Evolutionary conservation across 2,329 filamentous ascomycete genomes (phyloP).

Genomic region (Fusarium pseudonygamai): DNA sequence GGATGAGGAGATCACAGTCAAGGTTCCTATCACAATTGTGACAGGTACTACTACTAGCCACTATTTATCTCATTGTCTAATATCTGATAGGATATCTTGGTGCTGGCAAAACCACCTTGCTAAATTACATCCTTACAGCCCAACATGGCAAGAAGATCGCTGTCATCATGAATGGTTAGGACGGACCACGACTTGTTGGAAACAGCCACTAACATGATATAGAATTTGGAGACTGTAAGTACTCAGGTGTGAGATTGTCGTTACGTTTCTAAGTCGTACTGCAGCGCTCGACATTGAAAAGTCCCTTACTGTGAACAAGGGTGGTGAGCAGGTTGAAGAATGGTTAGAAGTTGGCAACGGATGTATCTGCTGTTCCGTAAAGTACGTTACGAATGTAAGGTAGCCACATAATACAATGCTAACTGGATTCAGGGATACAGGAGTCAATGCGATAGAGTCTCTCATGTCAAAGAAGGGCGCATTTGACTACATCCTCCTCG

Average conservation of each 20-base stretch:
- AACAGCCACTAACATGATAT: conserved; percentile 21
- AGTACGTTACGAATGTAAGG: conserved; percentile 59
- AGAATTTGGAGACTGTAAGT: conserved; percentile 85
- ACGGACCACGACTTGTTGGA: not conserved
- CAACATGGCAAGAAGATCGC: conserved; percentile 98
- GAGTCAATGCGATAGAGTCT: conserved; percentile 93
- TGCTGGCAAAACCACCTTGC: conserved; percentile 91
- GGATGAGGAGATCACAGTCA: conserved; percentile 64
- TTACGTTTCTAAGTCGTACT: conserved; percentile 17
- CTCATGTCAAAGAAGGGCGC: conserved; percentile 93
- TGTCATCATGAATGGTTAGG: conserved; percentile 87
- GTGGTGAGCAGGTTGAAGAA: conserved; percentile 84
- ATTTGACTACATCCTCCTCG: conserved; percentile 97
- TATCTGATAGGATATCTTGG: conserved; percentile 82
- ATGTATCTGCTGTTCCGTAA: conserved; percentile 97
- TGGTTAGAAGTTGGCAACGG: conserved; percentile 97
- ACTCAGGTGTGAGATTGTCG: not conserved
- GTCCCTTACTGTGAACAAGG: conserved; percentile 88
- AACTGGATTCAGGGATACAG: conserved; percentile 73
- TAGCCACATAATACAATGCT: conserved; percentile 18
- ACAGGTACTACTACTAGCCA: conserved; percentile 63
- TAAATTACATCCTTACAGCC: conserved; percentile 96
- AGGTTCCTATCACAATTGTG: conserved; percentile 86
- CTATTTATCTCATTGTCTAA: not conserved
- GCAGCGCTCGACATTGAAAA: conserved; percentile 95